Base-by-base conservation (phyloP, 2,329 filamentous ascomycete genomes). In the Monosporascus sp. region DNA sequence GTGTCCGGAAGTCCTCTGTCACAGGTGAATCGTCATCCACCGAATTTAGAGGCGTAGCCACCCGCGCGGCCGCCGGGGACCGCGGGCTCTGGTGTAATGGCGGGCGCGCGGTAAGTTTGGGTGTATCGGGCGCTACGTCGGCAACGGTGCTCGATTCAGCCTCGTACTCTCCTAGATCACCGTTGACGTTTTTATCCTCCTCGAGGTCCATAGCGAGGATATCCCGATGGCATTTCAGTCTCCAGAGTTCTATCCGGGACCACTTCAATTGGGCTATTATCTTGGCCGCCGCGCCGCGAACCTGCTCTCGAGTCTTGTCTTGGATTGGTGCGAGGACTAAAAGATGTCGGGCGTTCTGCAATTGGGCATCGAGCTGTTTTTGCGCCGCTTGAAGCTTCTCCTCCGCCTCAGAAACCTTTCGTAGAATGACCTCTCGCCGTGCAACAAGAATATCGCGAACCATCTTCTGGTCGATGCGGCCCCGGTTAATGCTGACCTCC, bases 181-280 rank as follows among this genome's bases (percentile, higher is more conserved):
- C 67, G 40, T 71, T 68, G 52, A 69, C 66, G 44, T 77, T 73
- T 53, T 68, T 77, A 64, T 96, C 92, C 60, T 96, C 90, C 51
- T 93, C 88, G 8, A 97, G 75, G 66, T 99, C 94, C 70, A 91
- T 80, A 5, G 85, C 77, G 20, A 99, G 74, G 55, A 97, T 92
- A 63, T 97, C 93, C 43, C 87, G 86, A 69, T 99, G 92, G 60
- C 92, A 97, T 65, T 85, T 93, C 63, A 93, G 82, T 51, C 86
- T 88, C 91, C 92, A 97, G 20, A 97, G 94, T 60, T 96, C 91
- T 68, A 95, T 87, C 56, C 93, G 82, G n/a, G 87, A 86, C 93
- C 93, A 97, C 68, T 94, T 96, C 55, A 99, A 74, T 67, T 93
- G 91, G 3, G 91, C 91, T 52, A 92, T 86, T 72, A 96, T 86